Conservation (phyloP, 768 basidiomycete species). For the Xerocomellus chrysenteron region DNA sequence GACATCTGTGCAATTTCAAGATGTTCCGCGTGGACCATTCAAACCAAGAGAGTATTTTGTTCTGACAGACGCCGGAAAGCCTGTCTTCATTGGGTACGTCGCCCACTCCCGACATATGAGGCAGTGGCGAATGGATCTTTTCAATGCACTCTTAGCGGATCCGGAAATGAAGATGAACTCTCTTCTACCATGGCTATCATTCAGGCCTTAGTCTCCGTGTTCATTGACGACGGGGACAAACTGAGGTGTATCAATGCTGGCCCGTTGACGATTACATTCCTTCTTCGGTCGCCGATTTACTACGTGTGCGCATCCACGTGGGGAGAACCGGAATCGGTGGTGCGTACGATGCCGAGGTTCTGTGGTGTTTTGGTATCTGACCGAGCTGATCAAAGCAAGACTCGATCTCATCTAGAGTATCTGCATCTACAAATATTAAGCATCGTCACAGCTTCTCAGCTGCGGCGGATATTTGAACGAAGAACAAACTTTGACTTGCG, state of each 20-base stretch:
- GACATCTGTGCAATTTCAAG: conserved; percentile 4
- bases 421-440: conserved; percentile 91
- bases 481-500: conserved; percentile 90
- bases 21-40: conserved; percentile 24
- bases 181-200: conserved; percentile 87
- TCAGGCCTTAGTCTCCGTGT: conserved; percentile 94
- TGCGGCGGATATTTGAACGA: conserved; percentile 82
- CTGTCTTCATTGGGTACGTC: conserved; percentile 85
- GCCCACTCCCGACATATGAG: not conserved
- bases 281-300: conserved; percentile 85
- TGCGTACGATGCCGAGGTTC: conserved; percentile 42
- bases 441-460: conserved; percentile 81
- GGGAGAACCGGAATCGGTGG: conserved; percentile 96
- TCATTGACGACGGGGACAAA: conserved; percentile 89
- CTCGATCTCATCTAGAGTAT: conserved; percentile 91
- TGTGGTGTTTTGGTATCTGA: conserved; percentile 9
- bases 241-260: conserved; percentile 82
- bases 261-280: conserved; percentile 78
- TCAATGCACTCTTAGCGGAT: conserved; percentile 37
- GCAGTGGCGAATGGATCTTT: not conserved
- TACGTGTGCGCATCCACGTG: conserved; percentile 89
- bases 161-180: conserved; percentile 56
- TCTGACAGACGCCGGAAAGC: conserved; percentile 94
- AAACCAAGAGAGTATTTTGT: conserved; percentile 83
- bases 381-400: conserved; percentile 67